phyloP scores from a whole-genome alignment of 495 filamentous ascomycete genomes.

The Podospora bellae-mahoneyi region DNA sequence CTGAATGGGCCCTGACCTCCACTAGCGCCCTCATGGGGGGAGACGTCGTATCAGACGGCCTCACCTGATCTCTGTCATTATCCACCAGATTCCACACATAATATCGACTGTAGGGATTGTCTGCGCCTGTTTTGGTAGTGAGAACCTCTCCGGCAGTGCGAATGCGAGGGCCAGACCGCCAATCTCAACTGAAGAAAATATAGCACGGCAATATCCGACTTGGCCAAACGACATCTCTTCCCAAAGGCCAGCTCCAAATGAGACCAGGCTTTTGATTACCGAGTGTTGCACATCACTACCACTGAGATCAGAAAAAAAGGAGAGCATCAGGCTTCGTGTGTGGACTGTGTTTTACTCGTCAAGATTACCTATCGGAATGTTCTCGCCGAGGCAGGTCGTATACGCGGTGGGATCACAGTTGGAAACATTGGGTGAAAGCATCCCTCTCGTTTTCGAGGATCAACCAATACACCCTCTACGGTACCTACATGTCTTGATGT shows the following conservation, averaged over 20 bases:
- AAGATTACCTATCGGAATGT: not conserved
- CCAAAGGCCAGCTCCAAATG: not conserved
- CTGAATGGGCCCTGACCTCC: not conserved
- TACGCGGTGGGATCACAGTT: no score
- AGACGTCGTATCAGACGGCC: conserved; percentile 5
- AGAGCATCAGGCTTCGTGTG: not conserved
- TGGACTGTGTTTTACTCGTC: not conserved
- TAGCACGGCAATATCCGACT: not conserved
- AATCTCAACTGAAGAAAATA: not conserved
- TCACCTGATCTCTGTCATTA: conserved; percentile 1
- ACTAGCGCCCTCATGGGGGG: not conserved
- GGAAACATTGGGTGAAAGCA: no score
- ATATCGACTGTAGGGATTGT: not conserved
- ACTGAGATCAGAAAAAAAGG: not conserved
- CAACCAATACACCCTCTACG: no score
- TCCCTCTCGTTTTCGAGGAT: no score
- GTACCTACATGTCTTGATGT: not conserved
- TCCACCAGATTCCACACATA: conserved; percentile 4
- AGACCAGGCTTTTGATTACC: not conserved
- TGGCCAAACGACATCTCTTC: not conserved
- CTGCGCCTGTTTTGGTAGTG: not conserved
- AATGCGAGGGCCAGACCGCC: not conserved
- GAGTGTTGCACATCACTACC: not conserved
- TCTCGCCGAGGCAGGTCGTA: not conserved
- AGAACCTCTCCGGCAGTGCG: not conserved